A percentile compares a stretch with the other conserved stretches of the same genome.
Evolutionary conservation across 2,329 filamentous ascomycete species (phyloP).

Genomic region (Fonsecaea multimorphosa): DNA sequence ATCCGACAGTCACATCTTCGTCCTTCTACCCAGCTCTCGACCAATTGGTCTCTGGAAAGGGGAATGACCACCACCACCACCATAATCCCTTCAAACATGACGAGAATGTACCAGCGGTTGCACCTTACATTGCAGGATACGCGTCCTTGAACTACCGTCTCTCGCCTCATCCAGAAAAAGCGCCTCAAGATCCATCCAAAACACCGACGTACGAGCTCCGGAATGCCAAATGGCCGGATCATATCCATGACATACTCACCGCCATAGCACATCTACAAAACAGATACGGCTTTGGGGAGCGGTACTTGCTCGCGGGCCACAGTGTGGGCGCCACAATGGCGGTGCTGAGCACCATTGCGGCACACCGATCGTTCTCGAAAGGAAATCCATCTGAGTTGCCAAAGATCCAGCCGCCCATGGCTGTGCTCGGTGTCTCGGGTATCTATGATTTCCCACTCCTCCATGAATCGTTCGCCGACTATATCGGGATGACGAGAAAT

Average conservation of each 20-base stretch:
- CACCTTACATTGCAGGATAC: slow-evolving; percentile 46
- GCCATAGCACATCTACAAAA: slow-evolving; percentile 51
- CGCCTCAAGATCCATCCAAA: slow-evolving; percentile 46
- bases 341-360: slow-evolving; percentile 51
- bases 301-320: slow-evolving; percentile 54
- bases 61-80: slow-evolving; percentile 4
- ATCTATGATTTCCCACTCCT: slow-evolving; percentile 53
- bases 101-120: slow-evolving; percentile 11
- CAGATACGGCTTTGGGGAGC: slow-evolving; percentile 47
- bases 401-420: slow-evolving; percentile 43
- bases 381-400: slow-evolving; percentile 9
- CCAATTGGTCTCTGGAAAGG: slow-evolving; percentile 39
- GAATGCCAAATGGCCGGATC: slow-evolving; percentile 52
- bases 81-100: slow-evolving; percentile 14
- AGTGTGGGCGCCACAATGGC: slow-evolving; percentile 56
- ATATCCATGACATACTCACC: slow-evolving; percentile 50
- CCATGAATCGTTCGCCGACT: slow-evolving; percentile 46
- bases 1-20: slow-evolving; percentile 48
- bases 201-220: slow-evolving; percentile 44
- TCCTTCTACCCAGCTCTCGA: slow-evolving; percentile 47
- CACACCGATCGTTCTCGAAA: slow-evolving; percentile 20
- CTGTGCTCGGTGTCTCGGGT: slow-evolving; percentile 52
- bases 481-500: slow-evolving; percentile 50
- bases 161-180: slow-evolving; percentile 47
- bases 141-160: slow-evolving; percentile 57